Conservation (phyloP, 345 rosid species). For the Eutrema yunnanense region DNA sequence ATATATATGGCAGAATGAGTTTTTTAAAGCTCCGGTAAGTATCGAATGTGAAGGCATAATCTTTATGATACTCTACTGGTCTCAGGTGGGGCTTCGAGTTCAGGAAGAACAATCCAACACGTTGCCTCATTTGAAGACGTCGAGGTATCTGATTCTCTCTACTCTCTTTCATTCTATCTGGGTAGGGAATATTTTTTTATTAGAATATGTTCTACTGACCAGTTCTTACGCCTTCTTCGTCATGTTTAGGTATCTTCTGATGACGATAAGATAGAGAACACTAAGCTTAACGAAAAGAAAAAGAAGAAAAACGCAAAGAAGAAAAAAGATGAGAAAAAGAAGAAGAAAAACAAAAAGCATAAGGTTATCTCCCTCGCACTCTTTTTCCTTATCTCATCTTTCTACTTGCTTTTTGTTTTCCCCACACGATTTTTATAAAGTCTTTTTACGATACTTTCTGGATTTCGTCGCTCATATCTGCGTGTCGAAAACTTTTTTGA, state of each 20-base stretch:
- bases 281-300: constrained; percentile 35
- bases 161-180: constrained; percentile 1
- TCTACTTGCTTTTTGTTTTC: constrained; percentile 23
- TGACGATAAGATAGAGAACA: constrained; percentile 36
- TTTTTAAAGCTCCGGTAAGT: neutral
- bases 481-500: constrained; percentile 5
- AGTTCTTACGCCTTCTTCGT: constrained; percentile 2
- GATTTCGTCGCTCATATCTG: constrained; percentile 18
- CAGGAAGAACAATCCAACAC: constrained; percentile 51
- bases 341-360: constrained; percentile 39
- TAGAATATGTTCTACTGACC: constrained; percentile 16
- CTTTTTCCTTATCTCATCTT: constrained; percentile 26
- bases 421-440: constrained; percentile 9
- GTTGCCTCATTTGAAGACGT: constrained; percentile 61
- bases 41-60: constrained; percentile 9
- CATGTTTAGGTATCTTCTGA: constrained; percentile 32
- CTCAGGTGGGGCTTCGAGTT: constrained; percentile 57
- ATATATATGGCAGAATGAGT: neutral
- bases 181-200: neutral
- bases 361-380: constrained; percentile 33
- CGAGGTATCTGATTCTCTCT: constrained; percentile 29
- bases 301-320: constrained; percentile 35
- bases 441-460: constrained; percentile 12
- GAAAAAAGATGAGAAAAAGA: constrained; percentile 31
- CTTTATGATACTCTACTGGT: constrained; percentile 13